Base-by-base conservation (phyloP, 805 yeast genomes). In the Candida boidinii region DNA sequence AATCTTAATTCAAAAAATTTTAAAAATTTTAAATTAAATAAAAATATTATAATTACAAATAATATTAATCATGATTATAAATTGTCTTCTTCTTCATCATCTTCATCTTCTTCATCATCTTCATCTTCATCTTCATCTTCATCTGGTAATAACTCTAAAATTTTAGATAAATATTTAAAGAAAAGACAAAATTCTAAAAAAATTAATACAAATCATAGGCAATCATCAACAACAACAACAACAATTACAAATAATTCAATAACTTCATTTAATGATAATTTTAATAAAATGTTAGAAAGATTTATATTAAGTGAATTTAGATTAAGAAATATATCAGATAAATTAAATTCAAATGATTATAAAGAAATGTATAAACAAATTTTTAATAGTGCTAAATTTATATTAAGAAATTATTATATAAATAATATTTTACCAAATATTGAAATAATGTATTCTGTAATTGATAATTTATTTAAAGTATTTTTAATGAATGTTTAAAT, bases 271-370 rank as follows among this genome's bases (percentile, higher is more conserved):
- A 23, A 13, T 17, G 44, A 41, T 7, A 26, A 28, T 20, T 43
- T 41, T 33, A 37, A 37, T 25, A 39, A 33, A 16, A 28, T 35
- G 7, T 30, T 62, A 17, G 60, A 65, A 5, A 48, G 48, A 28
- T 43, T 60, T 35, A 52, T 63, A 12, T 41, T 53, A 11, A 49
- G 60, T 29, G 68, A 65, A 26, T 44, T 64, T 27, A 47, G 63
- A 24, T 36, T 60, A 19, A 38, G 64, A 29, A 56, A 55, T 11
- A 39, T 62, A 39, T 56, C 26, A 45, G 42, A 39, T 7, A 37
- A 28, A n/a, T 30, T 43, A 31, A 46, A 35, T 40, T 49, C 36
- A 19, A 49, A 26, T 41, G 61, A 36, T 38, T 55, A 43, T 49
- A 56, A 38, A 42, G 57, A 45, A n/a, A 40, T 65, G n/a, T 58